Percentiles rank a stretch among this genome's conserved stretches.
These are phyloP conservation scores for Amanita phalloides DNA, from an alignment of 768 basidiomycete genomes.

Conservation along the genomic window DNA sequence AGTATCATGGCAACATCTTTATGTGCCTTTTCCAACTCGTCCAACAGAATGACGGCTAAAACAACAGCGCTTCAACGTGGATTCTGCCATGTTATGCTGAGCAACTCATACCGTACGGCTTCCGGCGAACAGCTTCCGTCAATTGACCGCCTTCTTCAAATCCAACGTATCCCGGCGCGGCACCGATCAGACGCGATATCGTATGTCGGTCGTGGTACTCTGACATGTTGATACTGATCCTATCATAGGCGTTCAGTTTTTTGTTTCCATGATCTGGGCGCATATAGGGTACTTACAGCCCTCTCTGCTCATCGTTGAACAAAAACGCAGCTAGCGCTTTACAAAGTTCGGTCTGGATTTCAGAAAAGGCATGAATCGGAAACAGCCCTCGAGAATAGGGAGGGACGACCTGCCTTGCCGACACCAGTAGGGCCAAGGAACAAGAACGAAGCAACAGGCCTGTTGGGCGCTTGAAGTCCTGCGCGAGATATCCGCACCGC, in stretches of 20 bases:
- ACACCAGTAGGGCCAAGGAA: conserved; percentile 87
- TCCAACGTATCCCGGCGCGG: conserved; percentile 89
- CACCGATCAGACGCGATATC: conserved; percentile 83
- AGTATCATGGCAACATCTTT: conserved; percentile 90
- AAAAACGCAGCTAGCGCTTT: conserved; percentile 85
- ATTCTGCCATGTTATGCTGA: neutral
- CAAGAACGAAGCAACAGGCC: conserved; percentile 88
- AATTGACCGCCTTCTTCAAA: conserved; percentile 84
- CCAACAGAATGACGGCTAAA: conserved; percentile 65
- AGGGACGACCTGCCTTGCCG: conserved; percentile 44
- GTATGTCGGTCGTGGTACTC: conserved; percentile 89
- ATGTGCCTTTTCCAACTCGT: conserved; percentile 91
- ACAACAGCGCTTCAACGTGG: neutral
- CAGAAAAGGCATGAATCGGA: neutral
- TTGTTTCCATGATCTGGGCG: neutral
- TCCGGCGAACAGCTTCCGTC: conserved; percentile 85
- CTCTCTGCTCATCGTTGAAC: conserved; percentile 82
- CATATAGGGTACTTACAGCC: conserved; percentile 44
- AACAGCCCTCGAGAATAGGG: neutral
- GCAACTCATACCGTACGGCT: conserved; percentile 61
- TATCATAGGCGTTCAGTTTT: conserved; percentile 15
- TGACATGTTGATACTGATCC: conserved; percentile 61
- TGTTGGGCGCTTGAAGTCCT: conserved; percentile 78
- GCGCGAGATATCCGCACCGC: conserved; percentile 90
- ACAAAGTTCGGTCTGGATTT: conserved; percentile 67